A percentile compares a stretch with the other conserved stretches of the same genome.
phyloP scores from a whole-genome alignment of 163 green algal species.

The Volvox carteri region DNA sequence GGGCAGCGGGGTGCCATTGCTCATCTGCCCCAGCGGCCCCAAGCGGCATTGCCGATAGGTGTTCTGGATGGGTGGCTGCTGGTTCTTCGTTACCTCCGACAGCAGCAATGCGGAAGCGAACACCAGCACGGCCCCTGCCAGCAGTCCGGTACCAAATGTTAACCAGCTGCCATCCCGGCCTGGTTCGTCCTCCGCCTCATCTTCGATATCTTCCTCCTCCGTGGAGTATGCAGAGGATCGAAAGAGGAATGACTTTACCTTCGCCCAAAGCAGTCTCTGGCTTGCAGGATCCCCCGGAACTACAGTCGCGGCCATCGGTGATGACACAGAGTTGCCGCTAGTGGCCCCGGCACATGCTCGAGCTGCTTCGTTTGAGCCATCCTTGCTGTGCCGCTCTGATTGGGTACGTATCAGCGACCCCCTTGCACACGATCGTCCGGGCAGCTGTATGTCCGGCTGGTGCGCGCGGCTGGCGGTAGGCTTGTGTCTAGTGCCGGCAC shows the following conservation, averaged over 20 bases:
- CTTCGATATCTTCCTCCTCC: not conserved
- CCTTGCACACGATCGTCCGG: too few relatives aligned
- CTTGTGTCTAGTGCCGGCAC: too few relatives aligned
- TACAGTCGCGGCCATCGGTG: too few relatives aligned
- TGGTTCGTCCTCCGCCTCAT: not conserved
- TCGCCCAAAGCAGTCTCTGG: not conserved
- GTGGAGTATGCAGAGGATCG: not conserved
- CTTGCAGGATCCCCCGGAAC: too few relatives aligned
- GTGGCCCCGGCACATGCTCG: too few relatives aligned
- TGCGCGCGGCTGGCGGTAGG: too few relatives aligned
- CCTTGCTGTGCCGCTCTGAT: too few relatives aligned
- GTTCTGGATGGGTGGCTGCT: not conserved
- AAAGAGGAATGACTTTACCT: not conserved
- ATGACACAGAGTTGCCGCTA: too few relatives aligned
- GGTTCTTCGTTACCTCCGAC: not conserved
- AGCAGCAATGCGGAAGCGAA: not conserved
- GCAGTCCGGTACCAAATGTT: not conserved
- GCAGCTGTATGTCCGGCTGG: too few relatives aligned
- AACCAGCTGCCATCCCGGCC: not conserved
- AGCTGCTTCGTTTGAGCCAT: too few relatives aligned
- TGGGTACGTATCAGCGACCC: too few relatives aligned
- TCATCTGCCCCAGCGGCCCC: not conserved
- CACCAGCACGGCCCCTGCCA: not conserved
- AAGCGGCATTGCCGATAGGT: not conserved
- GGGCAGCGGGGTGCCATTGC: too few relatives aligned